phyloP scores from a whole-genome alignment of 495 filamentous ascomycete genomes.

The Aspergillus affinis region DNA sequence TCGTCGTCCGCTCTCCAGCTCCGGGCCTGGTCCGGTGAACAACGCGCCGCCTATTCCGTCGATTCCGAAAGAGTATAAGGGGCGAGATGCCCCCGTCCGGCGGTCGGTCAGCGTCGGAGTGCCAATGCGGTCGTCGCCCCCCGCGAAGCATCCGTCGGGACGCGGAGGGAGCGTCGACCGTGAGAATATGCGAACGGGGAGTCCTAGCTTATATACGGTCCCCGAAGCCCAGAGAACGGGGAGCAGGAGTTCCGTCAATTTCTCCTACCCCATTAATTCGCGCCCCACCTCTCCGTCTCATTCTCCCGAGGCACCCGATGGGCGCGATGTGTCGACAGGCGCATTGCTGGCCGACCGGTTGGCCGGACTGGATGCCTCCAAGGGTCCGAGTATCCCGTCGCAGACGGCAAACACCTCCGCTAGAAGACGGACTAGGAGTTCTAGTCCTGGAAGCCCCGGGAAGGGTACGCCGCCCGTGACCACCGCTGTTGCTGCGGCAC shows the following conservation, averaged over 20 bases:
- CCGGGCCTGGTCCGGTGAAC: constrained; percentile 25
- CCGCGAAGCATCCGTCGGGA: constrained; percentile 36
- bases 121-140: constrained; percentile 46
- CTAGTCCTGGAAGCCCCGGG: constrained; percentile 37
- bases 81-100: constrained; percentile 31
- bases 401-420: constrained; percentile 49
- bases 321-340: constrained; percentile 14
- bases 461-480: constrained; percentile 40
- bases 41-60: constrained; percentile 70
- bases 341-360: constrained; percentile 19
- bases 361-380: constrained; percentile 27
- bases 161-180: background rate
- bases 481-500: constrained; percentile 38
- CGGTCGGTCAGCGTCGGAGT: constrained; percentile 58
- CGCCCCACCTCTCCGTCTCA: constrained; percentile 43
- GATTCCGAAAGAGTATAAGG: constrained; percentile 54
- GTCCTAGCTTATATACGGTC: constrained; percentile 35
- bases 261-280: constrained; percentile 74
- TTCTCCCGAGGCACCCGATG: constrained; percentile 19
- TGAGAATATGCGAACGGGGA: background rate
- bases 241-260: constrained; percentile 75
- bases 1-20: constrained; percentile 47
- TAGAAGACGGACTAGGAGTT: constrained; percentile 51
- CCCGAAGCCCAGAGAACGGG: constrained; percentile 54
- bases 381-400: constrained; percentile 36